A percentile compares a stretch with the other conserved stretches of the same genome.
Evolutionary conservation across 1,139 yeast genomes (phyloP).

Genomic region (Lodderomyces oxycetoniae): DNA sequence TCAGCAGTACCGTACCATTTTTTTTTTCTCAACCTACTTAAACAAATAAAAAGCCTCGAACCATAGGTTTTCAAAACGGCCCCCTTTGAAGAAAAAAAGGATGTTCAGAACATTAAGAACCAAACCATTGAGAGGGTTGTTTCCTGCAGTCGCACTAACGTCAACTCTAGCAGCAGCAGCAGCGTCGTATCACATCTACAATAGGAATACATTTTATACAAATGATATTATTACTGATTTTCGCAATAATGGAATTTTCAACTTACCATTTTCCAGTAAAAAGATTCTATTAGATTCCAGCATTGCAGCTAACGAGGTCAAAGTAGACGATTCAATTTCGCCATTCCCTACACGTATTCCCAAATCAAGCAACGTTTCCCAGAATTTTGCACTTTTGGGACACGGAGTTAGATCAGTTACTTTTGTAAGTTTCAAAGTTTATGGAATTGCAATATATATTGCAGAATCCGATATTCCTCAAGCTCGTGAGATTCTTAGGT

Average conservation of each 20-base stretch:
- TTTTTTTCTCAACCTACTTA: no score
- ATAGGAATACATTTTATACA: no score
- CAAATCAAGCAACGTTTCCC: constrained; percentile 17
- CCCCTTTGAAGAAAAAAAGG: no score
- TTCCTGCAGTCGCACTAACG: neutral
- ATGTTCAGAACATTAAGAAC: neutral
- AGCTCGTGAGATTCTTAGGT: constrained; percentile 39
- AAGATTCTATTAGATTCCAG: no score
- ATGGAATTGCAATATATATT: constrained; percentile 78
- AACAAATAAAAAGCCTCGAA: no score
- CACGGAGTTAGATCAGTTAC: constrained; percentile 81
- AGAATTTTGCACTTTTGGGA: constrained; percentile 56
- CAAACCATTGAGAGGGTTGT: neutral
- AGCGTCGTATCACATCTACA: neutral
- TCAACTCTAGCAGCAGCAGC: neutral
- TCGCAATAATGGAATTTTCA: no score
- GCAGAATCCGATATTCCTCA: constrained; percentile 51
- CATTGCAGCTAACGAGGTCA: constrained; percentile 16
- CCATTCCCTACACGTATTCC: constrained; percentile 44
- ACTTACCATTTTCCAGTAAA: no score
- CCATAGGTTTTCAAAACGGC: no score
- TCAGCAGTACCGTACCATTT: no score
- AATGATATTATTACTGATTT: no score
- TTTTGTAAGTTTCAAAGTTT: constrained; percentile 76
- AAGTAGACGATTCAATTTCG: constrained; percentile 47